Percentiles rank a stretch among this genome's conserved stretches.
Conservation (phyloP, 495 filamentous ascomycete genomes). For the Xylaria castorea region DNA sequence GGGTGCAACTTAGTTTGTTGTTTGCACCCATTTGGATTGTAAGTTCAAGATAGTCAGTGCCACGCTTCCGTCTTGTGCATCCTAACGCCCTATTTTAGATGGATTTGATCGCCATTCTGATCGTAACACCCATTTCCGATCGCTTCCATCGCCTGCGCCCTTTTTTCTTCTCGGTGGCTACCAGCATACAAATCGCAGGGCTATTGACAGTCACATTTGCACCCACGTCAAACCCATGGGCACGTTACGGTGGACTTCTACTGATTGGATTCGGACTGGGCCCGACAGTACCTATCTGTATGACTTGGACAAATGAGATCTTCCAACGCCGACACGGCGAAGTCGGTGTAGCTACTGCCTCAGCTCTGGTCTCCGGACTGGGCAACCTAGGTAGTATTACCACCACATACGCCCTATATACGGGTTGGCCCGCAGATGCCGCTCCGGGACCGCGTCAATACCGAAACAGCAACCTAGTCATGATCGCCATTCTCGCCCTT, state of each 20-base stretch:
- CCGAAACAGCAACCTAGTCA: constrained; percentile 81
- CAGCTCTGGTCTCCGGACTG: constrained; percentile 82
- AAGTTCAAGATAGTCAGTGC: constrained; percentile 39
- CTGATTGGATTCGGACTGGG: constrained; percentile 91
- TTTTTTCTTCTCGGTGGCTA: constrained; percentile 79
- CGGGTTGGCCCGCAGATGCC: constrained; percentile 80
- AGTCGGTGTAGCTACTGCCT: constrained; percentile 88
- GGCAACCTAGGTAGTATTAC: constrained; percentile 85
- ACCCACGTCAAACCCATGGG: constrained; percentile 71
- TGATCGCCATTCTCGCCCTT: constrained; percentile 82
- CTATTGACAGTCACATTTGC: constrained; percentile 83
- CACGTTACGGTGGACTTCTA: constrained; percentile 85
- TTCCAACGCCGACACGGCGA: constrained; percentile 90
- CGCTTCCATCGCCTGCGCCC: constrained; percentile 83
- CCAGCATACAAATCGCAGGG: constrained; percentile 81
- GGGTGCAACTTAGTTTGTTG: constrained; percentile 78
- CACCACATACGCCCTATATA: constrained; percentile 89
- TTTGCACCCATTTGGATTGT: constrained; percentile 93
- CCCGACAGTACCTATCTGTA: constrained; percentile 88
- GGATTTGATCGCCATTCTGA: constrained; percentile 86
- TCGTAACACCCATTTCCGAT: constrained; percentile 85
- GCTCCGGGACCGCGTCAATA: constrained; percentile 72
- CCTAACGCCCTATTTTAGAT: constrained; percentile 53
- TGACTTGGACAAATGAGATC: constrained; percentile 92
- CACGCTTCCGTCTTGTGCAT: neutral